phyloP scores from a whole-genome alignment of 2,329 filamentous ascomycete species.

The Xylaria sp. region DNA sequence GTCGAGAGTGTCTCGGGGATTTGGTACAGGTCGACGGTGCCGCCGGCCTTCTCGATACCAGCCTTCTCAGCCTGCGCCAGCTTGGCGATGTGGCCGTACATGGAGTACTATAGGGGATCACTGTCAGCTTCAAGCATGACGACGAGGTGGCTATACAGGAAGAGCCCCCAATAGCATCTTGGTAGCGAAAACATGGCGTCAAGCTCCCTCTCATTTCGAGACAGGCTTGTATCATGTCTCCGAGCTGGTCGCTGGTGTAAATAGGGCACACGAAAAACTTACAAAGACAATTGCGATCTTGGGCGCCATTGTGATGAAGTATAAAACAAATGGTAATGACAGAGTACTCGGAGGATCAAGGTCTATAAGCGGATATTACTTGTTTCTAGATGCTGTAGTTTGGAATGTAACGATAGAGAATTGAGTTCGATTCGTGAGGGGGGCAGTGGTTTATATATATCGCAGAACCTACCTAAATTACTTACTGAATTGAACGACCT shows the following conservation, averaged over 20 bases:
- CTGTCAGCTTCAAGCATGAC: conserved; percentile 35
- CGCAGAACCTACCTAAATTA: neutral
- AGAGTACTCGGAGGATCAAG: neutral
- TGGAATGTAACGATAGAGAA: conserved; percentile 1
- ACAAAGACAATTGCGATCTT: conserved; percentile 50
- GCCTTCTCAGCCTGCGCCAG: conserved; percentile 90
- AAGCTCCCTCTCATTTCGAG: neutral
- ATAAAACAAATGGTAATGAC: neutral
- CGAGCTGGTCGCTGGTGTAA: neutral
- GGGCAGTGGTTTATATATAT: conserved; percentile 26
- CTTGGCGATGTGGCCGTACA: conserved; percentile 89
- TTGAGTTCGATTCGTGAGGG: conserved; percentile 7
- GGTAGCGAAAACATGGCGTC: neutral
- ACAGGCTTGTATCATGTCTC: neutral
- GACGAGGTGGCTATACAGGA: neutral
- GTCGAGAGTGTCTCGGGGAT: conserved; percentile 86
- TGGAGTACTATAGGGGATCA: conserved; percentile 76
- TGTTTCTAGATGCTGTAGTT: conserved; percentile 9
- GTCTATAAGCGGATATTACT: neutral
- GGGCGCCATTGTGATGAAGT: conserved; percentile 44
- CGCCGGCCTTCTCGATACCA: conserved; percentile 89
- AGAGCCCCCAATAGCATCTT: neutral
- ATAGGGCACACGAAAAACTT: conserved; percentile 32
- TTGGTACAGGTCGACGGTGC: conserved; percentile 84
- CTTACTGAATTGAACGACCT: neutral